These are phyloP conservation scores for Moricandia moricandioides DNA, from an alignment of 345 rosid species.

Conservation along the genomic window DNA sequence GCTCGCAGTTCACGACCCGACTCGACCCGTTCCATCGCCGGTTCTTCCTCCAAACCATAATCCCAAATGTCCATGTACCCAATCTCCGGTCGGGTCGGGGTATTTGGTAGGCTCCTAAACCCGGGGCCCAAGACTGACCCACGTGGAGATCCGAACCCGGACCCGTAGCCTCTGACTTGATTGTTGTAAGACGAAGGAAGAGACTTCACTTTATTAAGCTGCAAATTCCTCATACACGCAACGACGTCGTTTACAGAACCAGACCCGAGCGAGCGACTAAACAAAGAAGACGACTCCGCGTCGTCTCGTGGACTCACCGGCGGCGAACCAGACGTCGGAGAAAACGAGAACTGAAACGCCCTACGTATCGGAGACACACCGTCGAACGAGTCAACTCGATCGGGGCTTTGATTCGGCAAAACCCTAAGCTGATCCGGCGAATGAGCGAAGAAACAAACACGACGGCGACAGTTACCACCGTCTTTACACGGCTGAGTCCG, in stretches of 20 bases:
- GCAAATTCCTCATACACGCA: conserved; percentile 61
- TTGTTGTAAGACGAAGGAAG: conserved; percentile 49
- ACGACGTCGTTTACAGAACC: conserved; percentile 43
- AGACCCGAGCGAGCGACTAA: conserved; percentile 64
- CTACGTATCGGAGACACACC: conserved; percentile 41
- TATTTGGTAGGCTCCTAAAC: conserved; percentile 55
- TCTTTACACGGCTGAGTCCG: conserved; percentile 95
- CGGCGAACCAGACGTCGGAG: conserved; percentile 60
- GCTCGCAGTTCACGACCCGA: conserved; percentile 74
- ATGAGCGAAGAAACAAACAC: conserved; percentile 96
- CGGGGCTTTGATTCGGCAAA: conserved; percentile 55
- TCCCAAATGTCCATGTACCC: conserved; percentile 53
- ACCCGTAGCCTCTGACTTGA: conserved; percentile 33
- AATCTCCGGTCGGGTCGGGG: conserved; percentile 40
- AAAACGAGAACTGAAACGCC: conserved; percentile 47
- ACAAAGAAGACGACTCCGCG: conserved; percentile 40
- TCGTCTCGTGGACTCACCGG: conserved; percentile 54
- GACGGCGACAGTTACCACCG: conserved; percentile 63
- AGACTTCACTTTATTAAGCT: conserved; percentile 59
- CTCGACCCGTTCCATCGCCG: conserved; percentile 81
- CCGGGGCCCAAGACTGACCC: conserved; percentile 57
- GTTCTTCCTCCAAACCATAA: conserved; percentile 55
- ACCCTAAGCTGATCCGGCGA: conserved; percentile 81
- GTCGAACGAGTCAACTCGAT: conserved; percentile 51
- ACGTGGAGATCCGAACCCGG: conserved; percentile 54